Base-by-base conservation (phyloP, 2,329 filamentous ascomycete species). In the Aspergillus udagawae region DNA sequence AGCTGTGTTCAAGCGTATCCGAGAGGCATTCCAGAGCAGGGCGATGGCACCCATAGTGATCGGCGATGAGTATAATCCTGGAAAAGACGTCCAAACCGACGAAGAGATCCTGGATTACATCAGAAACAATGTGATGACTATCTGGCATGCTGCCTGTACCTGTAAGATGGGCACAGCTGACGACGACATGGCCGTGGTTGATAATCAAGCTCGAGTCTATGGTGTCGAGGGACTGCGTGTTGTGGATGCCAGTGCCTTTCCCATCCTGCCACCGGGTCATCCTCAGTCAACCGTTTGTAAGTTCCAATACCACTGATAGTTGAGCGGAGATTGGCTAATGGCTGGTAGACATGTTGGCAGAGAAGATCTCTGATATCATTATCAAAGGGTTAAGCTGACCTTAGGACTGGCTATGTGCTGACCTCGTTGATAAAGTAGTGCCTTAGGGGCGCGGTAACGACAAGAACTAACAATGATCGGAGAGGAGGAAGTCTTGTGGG, bases 1-100 rank as follows among this genome's bases (percentile, higher is more conserved):
- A 9, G 73, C 74, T 0, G 68, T 67, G 1, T 77, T 76, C 60
- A 77, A 75, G 55, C 74, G 80, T 2, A 60, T 73, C 0, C 75
- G 80, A 1, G 57, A 77, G 21, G 64, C 73, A 0, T 75, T 65
- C 51, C 50, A 59, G 7, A 66, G 61, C 25, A 21, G 57, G 5
- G 70, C 53, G 4, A 62, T 73, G 53, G 57, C 60, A 14, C 50
- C 62, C 1, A 63, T 75, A 21, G 55, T 65, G 17, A 60, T 71
- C n/a, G 74, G 71, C 1, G 58, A 65, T 0, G 75, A 78, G 59
- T 58, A 65, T 42, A 64, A 67, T 54, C 72, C 78, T 0, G 73
- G 78, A 1, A n/a, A 57, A 10, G 57, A 72, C 25, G 61, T 76
- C 20, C 59, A 69, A 21, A 73, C 72, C 0, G 77, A 81, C 57